A percentile compares a stretch with the other conserved stretches of the same genome.
These are phyloP conservation scores for Calendula officinalis DNA, from an alignment of 129 eudicot genomes.

Conservation along the genomic window DNA sequence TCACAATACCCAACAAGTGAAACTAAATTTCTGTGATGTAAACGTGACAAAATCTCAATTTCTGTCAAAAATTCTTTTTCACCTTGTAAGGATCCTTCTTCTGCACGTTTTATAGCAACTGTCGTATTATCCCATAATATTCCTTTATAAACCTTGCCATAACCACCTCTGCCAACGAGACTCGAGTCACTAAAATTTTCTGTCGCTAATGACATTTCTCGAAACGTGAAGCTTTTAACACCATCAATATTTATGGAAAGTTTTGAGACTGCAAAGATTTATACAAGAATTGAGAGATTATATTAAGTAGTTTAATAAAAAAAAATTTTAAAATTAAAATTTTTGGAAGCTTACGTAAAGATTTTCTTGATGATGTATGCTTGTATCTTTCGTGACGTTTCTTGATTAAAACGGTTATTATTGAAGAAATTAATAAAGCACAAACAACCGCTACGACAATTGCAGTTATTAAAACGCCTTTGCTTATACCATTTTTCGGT, in stretches of 20 bases:
- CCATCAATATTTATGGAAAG: slow-evolving; percentile 64
- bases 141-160: slow-evolving; percentile 82
- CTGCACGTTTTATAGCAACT: slow-evolving; percentile 88
- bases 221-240: slow-evolving; percentile 66
- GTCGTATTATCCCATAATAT: slow-evolving; percentile 40
- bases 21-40: slow-evolving; percentile 87
- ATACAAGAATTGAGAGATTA: not conserved
- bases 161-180: slow-evolving; percentile 85
- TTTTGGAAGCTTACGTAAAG: slow-evolving; percentile 44
- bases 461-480: slow-evolving; percentile 38
- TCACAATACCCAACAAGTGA: slow-evolving; percentile 84
- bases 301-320: not conserved
- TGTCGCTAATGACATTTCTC: slow-evolving; percentile 70
- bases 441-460: slow-evolving; percentile 42
- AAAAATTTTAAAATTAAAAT: not conserved
- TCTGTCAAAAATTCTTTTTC: slow-evolving; percentile 82
- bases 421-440: slow-evolving; percentile 41
- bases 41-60: slow-evolving; percentile 72
- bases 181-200: slow-evolving; percentile 40
- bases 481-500: slow-evolving; percentile 39
- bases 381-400: slow-evolving; percentile 39
- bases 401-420: slow-evolving; percentile 43
- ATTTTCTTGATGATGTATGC: slow-evolving; percentile 41
- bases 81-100: slow-evolving; percentile 87
- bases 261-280: slow-evolving; percentile 53